Evolutionary conservation across 345 rosid genomes (phyloP).

Genomic region (Lepidium didymum): DNA sequence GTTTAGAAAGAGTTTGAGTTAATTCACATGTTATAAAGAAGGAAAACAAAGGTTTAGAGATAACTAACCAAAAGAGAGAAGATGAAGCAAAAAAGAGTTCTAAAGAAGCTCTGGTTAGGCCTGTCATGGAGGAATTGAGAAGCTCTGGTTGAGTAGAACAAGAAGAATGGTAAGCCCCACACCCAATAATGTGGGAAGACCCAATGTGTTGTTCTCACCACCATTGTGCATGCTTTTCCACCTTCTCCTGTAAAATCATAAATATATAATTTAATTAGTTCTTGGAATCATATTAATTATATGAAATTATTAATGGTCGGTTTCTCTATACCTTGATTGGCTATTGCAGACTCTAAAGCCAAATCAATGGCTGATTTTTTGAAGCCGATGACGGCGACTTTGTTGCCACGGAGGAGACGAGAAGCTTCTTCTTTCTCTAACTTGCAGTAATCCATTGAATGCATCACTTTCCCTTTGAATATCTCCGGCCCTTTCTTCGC

Average conservation of each 20-base stretch:
- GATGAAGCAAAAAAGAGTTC: slow-evolving; percentile 42
- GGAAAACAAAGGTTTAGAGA: not conserved
- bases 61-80: slow-evolving; percentile 55
- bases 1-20: not conserved
- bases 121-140: slow-evolving; percentile 74
- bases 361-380: slow-evolving; percentile 92
- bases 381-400: slow-evolving; percentile 67
- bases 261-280: not conserved
- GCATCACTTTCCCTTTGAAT: slow-evolving; percentile 67
- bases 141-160: slow-evolving; percentile 79
- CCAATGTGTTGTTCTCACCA: slow-evolving; percentile 77
- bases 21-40: not conserved
- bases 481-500: slow-evolving; percentile 52
- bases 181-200: slow-evolving; percentile 74
- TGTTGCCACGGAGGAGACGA: slow-evolving; percentile 50
- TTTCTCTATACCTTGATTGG: slow-evolving; percentile 64
- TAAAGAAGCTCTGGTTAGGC: slow-evolving; percentile 60
- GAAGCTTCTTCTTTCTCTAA: slow-evolving; percentile 57
- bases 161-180: slow-evolving; percentile 86
- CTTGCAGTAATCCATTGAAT: slow-evolving; percentile 75
- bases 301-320: not conserved
- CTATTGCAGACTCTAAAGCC: slow-evolving; percentile 78
- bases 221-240: slow-evolving; percentile 69
- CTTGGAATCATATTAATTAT: not conserved
- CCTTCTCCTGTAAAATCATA: slow-evolving; percentile 34